Percentiles rank a stretch among this genome's conserved stretches.
Evolutionary conservation across 2,329 filamentous ascomycete species (phyloP).

Genomic region (Fusarium irregulare): DNA sequence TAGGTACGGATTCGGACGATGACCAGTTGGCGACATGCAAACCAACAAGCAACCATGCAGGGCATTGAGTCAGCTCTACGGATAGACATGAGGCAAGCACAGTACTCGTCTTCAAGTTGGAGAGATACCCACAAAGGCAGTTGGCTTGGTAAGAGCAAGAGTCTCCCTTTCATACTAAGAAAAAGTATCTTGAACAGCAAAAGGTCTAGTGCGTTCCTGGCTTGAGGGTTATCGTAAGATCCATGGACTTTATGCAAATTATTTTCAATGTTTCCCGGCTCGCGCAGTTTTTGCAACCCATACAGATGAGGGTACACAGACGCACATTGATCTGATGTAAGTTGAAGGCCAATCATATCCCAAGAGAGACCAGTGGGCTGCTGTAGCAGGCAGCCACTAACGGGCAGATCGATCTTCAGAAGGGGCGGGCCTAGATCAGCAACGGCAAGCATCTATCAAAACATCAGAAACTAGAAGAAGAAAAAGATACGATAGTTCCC

Average conservation of each 20-base stretch:
- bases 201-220: neutral
- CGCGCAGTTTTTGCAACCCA: slow-evolving; percentile 17
- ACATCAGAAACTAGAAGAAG: slow-evolving; percentile 12
- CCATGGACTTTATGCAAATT: neutral
- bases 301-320: neutral
- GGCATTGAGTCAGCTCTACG: slow-evolving; percentile 13
- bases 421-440: slow-evolving; percentile 29
- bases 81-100: neutral
- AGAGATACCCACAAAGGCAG: neutral
- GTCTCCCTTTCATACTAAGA: neutral
- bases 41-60: slow-evolving; percentile 2
- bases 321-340: slow-evolving; percentile 27
- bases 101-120: slow-evolving; percentile 1
- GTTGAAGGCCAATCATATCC: slow-evolving; percentile 32
- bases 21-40: slow-evolving; percentile 8
- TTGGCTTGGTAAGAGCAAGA: neutral
- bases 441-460: slow-evolving; percentile 19
- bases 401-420: slow-evolving; percentile 31
- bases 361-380: slow-evolving; percentile 18
- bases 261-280: neutral
- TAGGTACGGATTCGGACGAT: slow-evolving; percentile 19
- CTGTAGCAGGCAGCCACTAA: slow-evolving; percentile 36
- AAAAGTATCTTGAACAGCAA: neutral
- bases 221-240: neutral
- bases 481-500: slow-evolving; percentile 30